Percentiles rank a stretch among this genome's conserved stretches.
Conservation (phyloP, 768 basidiomycete species). For the Mycena chlorophos region DNA sequence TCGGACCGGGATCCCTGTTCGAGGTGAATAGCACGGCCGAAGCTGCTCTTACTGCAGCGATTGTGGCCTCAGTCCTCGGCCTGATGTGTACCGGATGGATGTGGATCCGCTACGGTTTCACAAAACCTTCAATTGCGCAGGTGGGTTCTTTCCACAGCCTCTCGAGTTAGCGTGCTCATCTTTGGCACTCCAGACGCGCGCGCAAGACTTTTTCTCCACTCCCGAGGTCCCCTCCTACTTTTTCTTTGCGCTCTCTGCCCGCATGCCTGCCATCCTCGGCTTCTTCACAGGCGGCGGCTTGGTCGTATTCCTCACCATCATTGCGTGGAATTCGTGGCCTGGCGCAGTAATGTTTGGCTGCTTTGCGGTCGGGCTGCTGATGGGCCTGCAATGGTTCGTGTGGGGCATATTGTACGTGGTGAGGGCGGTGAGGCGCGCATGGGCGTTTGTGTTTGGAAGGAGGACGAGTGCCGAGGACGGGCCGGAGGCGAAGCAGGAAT, state of each 20-base stretch:
- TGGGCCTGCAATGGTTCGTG: slow-evolving; percentile 50
- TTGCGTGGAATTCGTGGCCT: slow-evolving; percentile 68
- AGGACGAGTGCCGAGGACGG: background rate
- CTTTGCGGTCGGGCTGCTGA: slow-evolving; percentile 55
- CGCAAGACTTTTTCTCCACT: slow-evolving; percentile 44
- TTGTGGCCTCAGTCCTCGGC: slow-evolving; percentile 63
- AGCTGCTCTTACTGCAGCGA: slow-evolving; percentile 56
- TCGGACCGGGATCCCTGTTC: slow-evolving; percentile 55
- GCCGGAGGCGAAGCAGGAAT: slow-evolving; percentile 7
- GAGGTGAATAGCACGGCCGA: slow-evolving; percentile 46
- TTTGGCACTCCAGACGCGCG: slow-evolving; percentile 37
- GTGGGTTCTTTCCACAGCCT: slow-evolving; percentile 35
- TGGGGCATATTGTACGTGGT: slow-evolving; percentile 8
- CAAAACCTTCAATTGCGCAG: slow-evolving; percentile 50
- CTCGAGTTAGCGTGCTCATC: background rate
- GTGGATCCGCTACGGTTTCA: slow-evolving; percentile 60
- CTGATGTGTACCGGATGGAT: slow-evolving; percentile 67
- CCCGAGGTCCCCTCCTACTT: slow-evolving; percentile 51
- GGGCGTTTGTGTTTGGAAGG: slow-evolving; percentile 2
- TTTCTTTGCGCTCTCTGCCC: slow-evolving; percentile 68
- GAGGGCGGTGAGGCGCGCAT: slow-evolving; percentile 3
- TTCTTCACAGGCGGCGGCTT: slow-evolving; percentile 56
- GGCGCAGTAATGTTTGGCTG: slow-evolving; percentile 59
- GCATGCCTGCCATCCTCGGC: slow-evolving; percentile 64
- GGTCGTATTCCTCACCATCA: slow-evolving; percentile 57